Conservation (phyloP, 108 stramenopile species). For the Skeletonema costatum region DNA sequence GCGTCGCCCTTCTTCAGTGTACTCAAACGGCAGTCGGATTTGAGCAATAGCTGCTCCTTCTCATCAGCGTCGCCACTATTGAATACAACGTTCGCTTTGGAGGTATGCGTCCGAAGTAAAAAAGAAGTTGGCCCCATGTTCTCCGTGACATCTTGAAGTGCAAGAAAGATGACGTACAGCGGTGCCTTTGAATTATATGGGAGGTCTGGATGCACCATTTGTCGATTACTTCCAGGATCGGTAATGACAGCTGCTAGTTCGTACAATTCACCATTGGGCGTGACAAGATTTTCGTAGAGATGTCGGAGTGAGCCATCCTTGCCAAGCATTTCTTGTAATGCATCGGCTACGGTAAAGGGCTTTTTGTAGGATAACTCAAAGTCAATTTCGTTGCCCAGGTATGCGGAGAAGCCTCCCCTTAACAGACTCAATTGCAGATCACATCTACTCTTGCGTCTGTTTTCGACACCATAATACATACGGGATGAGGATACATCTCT, state of each 20-base stretch:
- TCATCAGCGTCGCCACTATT: slow-evolving; percentile 8
- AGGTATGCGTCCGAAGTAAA: slow-evolving; percentile 45
- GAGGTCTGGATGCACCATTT: slow-evolving; percentile 63
- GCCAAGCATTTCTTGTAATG: slow-evolving; percentile 40
- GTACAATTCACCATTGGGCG: slow-evolving; percentile 55
- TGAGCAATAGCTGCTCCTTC: slow-evolving; percentile 31
- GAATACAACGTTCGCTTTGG: slow-evolving; percentile 16
- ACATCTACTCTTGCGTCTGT: slow-evolving; percentile 41
- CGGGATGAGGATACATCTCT: slow-evolving; percentile 4
- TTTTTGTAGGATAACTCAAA: background rate
- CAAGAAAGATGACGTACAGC: slow-evolving; percentile 59
- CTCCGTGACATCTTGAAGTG: slow-evolving; percentile 61
- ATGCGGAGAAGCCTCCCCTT: slow-evolving; percentile 12
- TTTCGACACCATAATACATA: slow-evolving; percentile 54
- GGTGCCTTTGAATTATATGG: slow-evolving; percentile 49
- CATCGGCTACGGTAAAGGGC: slow-evolving; percentile 18
- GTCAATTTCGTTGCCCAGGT: background rate
- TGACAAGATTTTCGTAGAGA: slow-evolving; percentile 56
- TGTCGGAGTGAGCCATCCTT: slow-evolving; percentile 41
- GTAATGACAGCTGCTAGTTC: slow-evolving; percentile 63
- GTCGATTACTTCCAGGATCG: slow-evolving; percentile 48
- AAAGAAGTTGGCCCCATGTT: slow-evolving; percentile 69
- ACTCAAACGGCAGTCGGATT: slow-evolving; percentile 22
- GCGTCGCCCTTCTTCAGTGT: slow-evolving; percentile 51
- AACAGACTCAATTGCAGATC: slow-evolving; percentile 55